A percentile compares a stretch with the other conserved stretches of the same genome.
phyloP scores from a whole-genome alignment of 2,329 filamentous ascomycete species.

The Elsinoe australis region DNA sequence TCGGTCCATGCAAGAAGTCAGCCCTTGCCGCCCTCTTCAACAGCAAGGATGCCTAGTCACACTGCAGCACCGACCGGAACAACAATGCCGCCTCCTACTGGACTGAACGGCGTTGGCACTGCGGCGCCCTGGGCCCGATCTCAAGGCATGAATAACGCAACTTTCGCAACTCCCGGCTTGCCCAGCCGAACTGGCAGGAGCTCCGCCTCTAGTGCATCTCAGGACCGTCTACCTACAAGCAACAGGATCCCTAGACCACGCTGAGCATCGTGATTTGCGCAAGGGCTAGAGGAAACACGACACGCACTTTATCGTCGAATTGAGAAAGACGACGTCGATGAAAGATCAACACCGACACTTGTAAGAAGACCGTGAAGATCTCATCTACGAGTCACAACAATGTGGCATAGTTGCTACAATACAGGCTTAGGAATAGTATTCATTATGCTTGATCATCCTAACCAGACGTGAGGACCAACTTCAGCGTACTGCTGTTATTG shows the following conservation, averaged over 20 bases:
- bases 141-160: constrained; percentile 8
- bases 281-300: too few species aligned
- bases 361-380: constrained; percentile 1
- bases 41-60: neutral
- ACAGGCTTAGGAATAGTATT: too few species aligned
- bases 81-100: constrained; percentile 25
- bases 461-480: too few species aligned
- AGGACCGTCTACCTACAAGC: constrained; percentile 1
- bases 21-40: constrained; percentile 21
- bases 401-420: too few species aligned
- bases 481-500: too few species aligned
- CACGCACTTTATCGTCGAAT: too few species aligned
- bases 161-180: neutral
- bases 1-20: constrained; percentile 28
- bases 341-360: too few species aligned
- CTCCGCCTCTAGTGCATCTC: neutral
- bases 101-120: constrained; percentile 17
- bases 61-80: constrained; percentile 18
- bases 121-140: constrained; percentile 24
- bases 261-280: too few species aligned
- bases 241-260: neutral
- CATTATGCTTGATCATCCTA: too few species aligned
- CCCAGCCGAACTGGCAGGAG: neutral
- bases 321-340: too few species aligned
- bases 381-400: too few species aligned